These are phyloP conservation scores for Scalesia atractyloides DNA, from an alignment of 129 eudicot genomes.

Conservation along the genomic window DNA sequence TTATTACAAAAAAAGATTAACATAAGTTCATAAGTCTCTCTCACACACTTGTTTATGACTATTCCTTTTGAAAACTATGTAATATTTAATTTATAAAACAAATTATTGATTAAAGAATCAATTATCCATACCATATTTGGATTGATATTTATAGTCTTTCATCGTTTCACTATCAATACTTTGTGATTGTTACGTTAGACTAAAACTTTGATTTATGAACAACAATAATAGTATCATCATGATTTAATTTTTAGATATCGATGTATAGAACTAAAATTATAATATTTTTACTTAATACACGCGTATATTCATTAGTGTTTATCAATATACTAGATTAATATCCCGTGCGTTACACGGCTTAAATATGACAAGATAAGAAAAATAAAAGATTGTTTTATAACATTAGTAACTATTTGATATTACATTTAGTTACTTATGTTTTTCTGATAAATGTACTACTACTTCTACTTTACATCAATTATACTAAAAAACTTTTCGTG, in stretches of 20 bases:
- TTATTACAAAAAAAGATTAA: too few species aligned
- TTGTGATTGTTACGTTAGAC: background rate
- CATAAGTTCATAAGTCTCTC: too few species aligned
- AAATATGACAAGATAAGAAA: too few species aligned
- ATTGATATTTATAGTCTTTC: constrained; percentile 6
- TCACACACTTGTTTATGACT: background rate
- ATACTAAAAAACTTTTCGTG: too few species aligned
- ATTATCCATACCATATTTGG: background rate
- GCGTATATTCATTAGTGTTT: background rate
- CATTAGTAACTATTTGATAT: too few species aligned
- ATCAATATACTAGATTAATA: too few species aligned
- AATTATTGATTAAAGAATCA: background rate
- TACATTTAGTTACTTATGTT: too few species aligned
- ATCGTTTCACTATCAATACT: background rate
- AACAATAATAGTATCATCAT: background rate
- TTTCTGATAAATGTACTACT: too few species aligned
- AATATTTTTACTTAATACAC: background rate
- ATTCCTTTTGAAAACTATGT: background rate
- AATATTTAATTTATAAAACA: background rate
- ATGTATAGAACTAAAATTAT: background rate
- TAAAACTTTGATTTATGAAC: too few species aligned
- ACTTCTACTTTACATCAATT: too few species aligned
- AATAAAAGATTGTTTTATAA: too few species aligned
- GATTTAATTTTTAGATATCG: background rate
- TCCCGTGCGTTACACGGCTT: too few species aligned